Evolutionary conservation across 352 stramenopile genomes (phyloP).

Genomic region (Pythium dissotocum): DNA sequence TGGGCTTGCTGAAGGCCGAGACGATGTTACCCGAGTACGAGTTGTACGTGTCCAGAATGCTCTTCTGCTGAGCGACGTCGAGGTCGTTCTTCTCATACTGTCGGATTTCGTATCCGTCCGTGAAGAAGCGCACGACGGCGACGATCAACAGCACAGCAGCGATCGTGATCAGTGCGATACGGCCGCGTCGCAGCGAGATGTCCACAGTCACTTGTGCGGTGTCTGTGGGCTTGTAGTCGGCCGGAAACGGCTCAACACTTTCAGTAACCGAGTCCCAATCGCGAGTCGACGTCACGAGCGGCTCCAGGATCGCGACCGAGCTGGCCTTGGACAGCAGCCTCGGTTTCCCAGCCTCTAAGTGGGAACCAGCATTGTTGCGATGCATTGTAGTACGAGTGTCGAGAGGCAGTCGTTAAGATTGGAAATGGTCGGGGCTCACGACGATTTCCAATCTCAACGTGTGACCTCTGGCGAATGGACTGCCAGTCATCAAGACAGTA

Average conservation of each 20-base stretch:
- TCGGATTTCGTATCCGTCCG: not conserved
- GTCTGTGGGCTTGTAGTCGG: too few relatives aligned
- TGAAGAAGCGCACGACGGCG: not conserved
- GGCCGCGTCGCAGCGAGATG: not conserved
- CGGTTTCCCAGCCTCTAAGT: too few relatives aligned
- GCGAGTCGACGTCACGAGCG: not conserved
- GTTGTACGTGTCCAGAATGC: not conserved
- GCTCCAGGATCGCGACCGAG: not conserved
- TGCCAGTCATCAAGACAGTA: too few relatives aligned
- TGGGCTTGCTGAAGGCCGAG: not conserved
- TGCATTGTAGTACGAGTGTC: too few relatives aligned
- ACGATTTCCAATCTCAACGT: too few relatives aligned
- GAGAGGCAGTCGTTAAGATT: too few relatives aligned
- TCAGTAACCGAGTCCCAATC: not conserved
- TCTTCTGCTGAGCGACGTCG: not conserved
- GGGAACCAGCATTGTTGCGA: too few relatives aligned
- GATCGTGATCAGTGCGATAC: not conserved
- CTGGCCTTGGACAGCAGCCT: not conserved
- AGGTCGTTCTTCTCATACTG: not conserved
- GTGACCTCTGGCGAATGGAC: too few relatives aligned
- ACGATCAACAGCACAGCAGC: not conserved
- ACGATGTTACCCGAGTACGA: not conserved
- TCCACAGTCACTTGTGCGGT: not conserved
- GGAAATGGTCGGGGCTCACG: too few relatives aligned
- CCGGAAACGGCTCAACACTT: too few relatives aligned